Base-by-base conservation (phyloP, 2,329 filamentous ascomycete genomes). In the Cladophialophora bantiana region DNA sequence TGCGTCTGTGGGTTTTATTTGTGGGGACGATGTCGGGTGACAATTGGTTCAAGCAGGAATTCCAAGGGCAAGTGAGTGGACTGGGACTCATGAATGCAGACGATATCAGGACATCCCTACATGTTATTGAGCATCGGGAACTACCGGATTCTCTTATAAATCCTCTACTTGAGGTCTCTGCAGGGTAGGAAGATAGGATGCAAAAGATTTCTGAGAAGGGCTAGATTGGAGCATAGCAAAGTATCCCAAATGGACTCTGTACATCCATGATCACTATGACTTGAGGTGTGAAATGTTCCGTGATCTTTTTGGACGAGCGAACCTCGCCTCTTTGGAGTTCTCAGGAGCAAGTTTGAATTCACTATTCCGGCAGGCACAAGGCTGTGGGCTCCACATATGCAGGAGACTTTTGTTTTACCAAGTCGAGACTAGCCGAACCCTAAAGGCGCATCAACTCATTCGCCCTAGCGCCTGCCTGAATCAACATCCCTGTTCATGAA, bases 31-130 rank as follows among this genome's bases (percentile, higher is more conserved):
- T 57, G 50, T 58, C 63, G 12, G 57, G 50, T 5, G 57, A 65
- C 50, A 20, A 20, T 13, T 61, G 63, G 57, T 65, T 65, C 50
- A n/a, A 57, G 18, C 15, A 65, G 31, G 56, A 65, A 36, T 56
- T 65, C 63, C 48, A 31, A 15, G 48, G 18, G 10, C 63, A 60
- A n/a, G 36, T 32, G 7, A 13, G 48, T 7, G 18, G 13, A 10
- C 15, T 56, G 26, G 57, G 50, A 7, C 26, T 65, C 10, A 5
- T 12, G 18, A 9, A 52, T 12, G 9, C 35, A 4, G 13, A 15
- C n/a, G 34, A 54, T 18, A n/a, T 61, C 34, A 40, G 32, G 13
- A 26, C 13, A 5, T 10, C 40, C 7, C 10, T 61, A 7, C 7
- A 13, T 20, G 38, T 38, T 9, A 35, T 61, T 54, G 59, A 61